Percentiles rank a stretch among this genome's conserved stretches.
Evolutionary conservation across 192 early-diverging fungal genomes (phyloP).

Genomic region (Backusella parvicylindrica): DNA sequence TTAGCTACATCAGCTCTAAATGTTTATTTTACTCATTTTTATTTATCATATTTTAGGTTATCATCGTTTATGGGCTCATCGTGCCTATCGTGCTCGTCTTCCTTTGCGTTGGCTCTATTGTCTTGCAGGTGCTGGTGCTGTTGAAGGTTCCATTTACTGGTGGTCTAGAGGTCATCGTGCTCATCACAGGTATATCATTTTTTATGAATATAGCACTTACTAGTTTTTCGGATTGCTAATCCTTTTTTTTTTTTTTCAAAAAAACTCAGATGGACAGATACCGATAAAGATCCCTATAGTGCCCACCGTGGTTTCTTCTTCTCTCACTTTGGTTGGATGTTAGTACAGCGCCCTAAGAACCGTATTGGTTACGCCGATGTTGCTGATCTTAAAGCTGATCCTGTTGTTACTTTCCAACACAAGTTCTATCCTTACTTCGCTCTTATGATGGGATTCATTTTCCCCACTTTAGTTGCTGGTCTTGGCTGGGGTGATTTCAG

Average conservation of each 20-base stretch:
- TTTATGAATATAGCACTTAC: neutral
- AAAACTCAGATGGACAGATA: conserved; percentile 59
- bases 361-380: conserved; percentile 78
- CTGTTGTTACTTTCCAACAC: conserved; percentile 73
- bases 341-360: conserved; percentile 70
- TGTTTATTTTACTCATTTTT: neutral
- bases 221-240: neutral
- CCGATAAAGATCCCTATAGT: conserved; percentile 78
- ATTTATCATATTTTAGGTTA: conserved; percentile 49
- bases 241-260: neutral
- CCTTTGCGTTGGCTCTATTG: conserved; percentile 61
- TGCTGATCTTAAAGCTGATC: conserved; percentile 73
- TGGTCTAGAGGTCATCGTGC: conserved; percentile 85
- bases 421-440: conserved; percentile 73
- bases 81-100: conserved; percentile 64
- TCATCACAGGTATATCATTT: conserved; percentile 72
- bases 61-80: conserved; percentile 83
- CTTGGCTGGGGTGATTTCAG: conserved; percentile 78
- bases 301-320: conserved; percentile 79
- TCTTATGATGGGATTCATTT: conserved; percentile 66
- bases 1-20: neutral
- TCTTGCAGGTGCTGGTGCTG: conserved; percentile 65
- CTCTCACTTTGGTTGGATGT: conserved; percentile 87
- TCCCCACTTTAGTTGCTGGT: conserved; percentile 87
- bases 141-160: conserved; percentile 84